A percentile compares a stretch with the other conserved stretches of the same genome.
These are phyloP conservation scores for Alternaria arborescens DNA, from an alignment of 2,329 filamentous ascomycete genomes.

Conservation along the genomic window DNA sequence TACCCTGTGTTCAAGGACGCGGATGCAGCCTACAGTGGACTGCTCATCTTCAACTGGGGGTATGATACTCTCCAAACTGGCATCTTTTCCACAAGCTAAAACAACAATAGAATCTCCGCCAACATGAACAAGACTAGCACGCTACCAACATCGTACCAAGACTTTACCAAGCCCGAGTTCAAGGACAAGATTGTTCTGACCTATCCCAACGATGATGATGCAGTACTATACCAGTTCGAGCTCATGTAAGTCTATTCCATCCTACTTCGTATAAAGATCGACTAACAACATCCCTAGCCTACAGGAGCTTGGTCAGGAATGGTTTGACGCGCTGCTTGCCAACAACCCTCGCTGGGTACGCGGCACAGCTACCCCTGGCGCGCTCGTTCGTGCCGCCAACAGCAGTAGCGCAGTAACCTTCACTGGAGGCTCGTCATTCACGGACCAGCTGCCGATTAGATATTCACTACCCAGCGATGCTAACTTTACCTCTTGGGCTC, in stretches of 20 bases:
- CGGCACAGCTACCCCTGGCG: conserved; percentile 57
- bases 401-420: conserved; percentile 32
- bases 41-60: conserved; percentile 48
- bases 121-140: conserved; percentile 47
- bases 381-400: conserved; percentile 44
- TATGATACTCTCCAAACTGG: background rate
- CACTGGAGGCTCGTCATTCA: conserved; percentile 11
- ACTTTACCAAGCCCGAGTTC: conserved; percentile 59
- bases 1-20: conserved; percentile 54
- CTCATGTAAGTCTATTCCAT: conserved; percentile 47
- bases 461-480: conserved; percentile 47
- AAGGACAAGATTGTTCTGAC: conserved; percentile 55
- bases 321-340: conserved; percentile 58
- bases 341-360: conserved; percentile 65
- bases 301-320: conserved; percentile 54
- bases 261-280: background rate
- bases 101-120: conserved; percentile 41
- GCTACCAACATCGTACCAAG: conserved; percentile 52
- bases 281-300: conserved; percentile 21
- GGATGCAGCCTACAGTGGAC: conserved; percentile 55
- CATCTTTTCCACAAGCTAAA: background rate
- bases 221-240: conserved; percentile 61
- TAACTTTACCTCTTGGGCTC: conserved; percentile 59
- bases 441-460: background rate
- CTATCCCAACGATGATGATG: conserved; percentile 68